A percentile compares a stretch with the other conserved stretches of the same genome.
Conservation (phyloP, 768 basidiomycete species). For the Boletus rex-veris region DNA sequence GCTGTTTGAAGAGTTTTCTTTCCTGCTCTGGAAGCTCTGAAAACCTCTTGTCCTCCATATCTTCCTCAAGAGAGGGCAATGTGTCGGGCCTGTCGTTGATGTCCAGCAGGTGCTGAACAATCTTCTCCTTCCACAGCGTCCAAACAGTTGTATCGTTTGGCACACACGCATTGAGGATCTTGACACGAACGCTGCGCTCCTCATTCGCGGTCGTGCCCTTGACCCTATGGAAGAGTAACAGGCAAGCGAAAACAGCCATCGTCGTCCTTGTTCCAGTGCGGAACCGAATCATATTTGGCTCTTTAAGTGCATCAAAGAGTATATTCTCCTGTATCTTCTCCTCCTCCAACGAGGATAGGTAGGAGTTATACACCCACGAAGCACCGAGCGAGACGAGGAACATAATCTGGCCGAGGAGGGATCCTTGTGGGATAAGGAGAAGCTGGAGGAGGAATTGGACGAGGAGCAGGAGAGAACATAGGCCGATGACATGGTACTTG, state of each 20-base stretch:
- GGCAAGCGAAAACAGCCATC: slow-evolving; percentile 21
- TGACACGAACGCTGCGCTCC: background rate
- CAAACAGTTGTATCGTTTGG: slow-evolving; percentile 22
- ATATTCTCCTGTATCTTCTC: slow-evolving; percentile 20
- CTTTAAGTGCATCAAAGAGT: slow-evolving; percentile 13
- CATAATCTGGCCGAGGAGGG: slow-evolving; percentile 35
- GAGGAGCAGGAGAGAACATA: slow-evolving; percentile 27
- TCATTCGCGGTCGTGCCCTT: background rate
- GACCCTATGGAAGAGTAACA: slow-evolving; percentile 18
- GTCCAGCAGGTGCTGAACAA: slow-evolving; percentile 14
- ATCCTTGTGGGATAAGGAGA: slow-evolving; percentile 32
- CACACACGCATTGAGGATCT: slow-evolving; percentile 15
- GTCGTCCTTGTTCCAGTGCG: slow-evolving; percentile 17
- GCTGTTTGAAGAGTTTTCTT: background rate
- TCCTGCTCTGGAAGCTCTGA: background rate
- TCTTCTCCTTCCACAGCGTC: slow-evolving; percentile 20
- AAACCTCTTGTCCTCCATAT: background rate
- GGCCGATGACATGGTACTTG: slow-evolving; percentile 16
- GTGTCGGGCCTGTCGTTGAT: background rate
- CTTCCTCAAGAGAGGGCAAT: background rate
- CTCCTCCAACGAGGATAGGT: slow-evolving; percentile 34
- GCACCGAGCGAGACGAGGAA: slow-evolving; percentile 29
- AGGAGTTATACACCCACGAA: slow-evolving; percentile 36
- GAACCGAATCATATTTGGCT: slow-evolving; percentile 8
- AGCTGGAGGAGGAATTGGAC: slow-evolving; percentile 33